A percentile compares a stretch with the other conserved stretches of the same genome.
Conservation (phyloP, 306 rosid genomes). For the Cucurbita moschata region DNA sequence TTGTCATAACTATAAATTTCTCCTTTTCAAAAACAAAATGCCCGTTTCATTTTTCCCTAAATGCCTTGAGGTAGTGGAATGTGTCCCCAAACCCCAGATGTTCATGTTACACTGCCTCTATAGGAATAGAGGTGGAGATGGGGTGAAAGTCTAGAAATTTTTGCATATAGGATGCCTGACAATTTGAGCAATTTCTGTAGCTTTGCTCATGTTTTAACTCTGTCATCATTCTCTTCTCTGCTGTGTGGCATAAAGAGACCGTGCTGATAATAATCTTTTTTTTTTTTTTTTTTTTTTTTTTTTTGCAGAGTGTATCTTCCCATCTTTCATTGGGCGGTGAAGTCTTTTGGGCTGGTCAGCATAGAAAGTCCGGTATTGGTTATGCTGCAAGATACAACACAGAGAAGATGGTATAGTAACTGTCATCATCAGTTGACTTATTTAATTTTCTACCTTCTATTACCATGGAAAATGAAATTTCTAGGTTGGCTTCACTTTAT, state of each 20-base stretch:
- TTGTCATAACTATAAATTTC: background rate
- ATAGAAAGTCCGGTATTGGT: slow-evolving; percentile 88
- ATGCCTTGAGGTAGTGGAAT: background rate
- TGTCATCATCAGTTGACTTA: background rate
- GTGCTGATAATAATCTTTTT: background rate
- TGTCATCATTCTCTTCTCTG: background rate
- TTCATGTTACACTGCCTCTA: background rate
- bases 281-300: background rate
- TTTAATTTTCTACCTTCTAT: no score
- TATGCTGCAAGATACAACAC: slow-evolving; percentile 90
- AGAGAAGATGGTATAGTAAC: slow-evolving; percentile 63
- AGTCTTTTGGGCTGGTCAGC: slow-evolving; percentile 99
- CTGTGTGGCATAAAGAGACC: background rate
- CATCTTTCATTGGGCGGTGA: slow-evolving; percentile 86
- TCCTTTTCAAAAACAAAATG: background rate
- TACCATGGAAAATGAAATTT: background rate
- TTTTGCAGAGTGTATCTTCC: slow-evolving; percentile 65
- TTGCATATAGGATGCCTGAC: background rate
- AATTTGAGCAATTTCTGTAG: background rate
- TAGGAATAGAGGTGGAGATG: background rate
- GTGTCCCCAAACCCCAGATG: background rate
- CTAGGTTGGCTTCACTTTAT: no score
- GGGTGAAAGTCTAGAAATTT: background rate
- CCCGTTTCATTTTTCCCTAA: background rate
- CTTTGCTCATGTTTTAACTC: background rate